phyloP scores from a whole-genome alignment of 2,329 filamentous ascomycete species.

The Microcyclospora tardicrescens region DNA sequence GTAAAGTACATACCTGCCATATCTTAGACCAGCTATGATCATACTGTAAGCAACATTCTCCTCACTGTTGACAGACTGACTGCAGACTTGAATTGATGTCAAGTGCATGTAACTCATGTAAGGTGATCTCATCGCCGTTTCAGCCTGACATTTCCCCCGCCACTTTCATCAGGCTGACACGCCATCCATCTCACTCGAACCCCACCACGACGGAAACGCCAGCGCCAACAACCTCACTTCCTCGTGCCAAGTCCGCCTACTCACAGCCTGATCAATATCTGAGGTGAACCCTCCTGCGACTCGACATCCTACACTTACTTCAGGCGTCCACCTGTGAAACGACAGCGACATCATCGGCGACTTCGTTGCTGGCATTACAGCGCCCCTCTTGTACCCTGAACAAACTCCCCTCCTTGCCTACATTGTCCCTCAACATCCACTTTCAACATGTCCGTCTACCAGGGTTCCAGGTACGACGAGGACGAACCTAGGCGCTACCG shows the following conservation, averaged over 20 bases:
- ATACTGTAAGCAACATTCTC: no score
- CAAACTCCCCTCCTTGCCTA: neutral
- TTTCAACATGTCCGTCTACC: constrained; percentile 36
- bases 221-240: neutral
- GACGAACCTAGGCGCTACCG: constrained; percentile 34
- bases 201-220: no score
- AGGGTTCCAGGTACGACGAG: constrained; percentile 35
- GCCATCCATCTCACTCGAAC: no score
- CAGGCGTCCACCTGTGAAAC: neutral
- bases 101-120: no score
- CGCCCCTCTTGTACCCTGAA: constrained; percentile 1
- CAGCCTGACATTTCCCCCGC: no score
- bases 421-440: neutral
- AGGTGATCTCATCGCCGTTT: no score
- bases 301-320: constrained; percentile 1
- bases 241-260: neutral
- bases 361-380: neutral
- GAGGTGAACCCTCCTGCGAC: constrained; percentile 1
- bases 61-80: no score
- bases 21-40: no score
- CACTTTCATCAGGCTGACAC: no score
- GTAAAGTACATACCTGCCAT: no score
- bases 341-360: no score
- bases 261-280: neutral
- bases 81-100: no score